Evolutionary conservation across 495 filamentous ascomycete genomes (phyloP), one percentile per base, ranked within the genome.

Genomic region (Parathielavia appendiculata): DNA sequence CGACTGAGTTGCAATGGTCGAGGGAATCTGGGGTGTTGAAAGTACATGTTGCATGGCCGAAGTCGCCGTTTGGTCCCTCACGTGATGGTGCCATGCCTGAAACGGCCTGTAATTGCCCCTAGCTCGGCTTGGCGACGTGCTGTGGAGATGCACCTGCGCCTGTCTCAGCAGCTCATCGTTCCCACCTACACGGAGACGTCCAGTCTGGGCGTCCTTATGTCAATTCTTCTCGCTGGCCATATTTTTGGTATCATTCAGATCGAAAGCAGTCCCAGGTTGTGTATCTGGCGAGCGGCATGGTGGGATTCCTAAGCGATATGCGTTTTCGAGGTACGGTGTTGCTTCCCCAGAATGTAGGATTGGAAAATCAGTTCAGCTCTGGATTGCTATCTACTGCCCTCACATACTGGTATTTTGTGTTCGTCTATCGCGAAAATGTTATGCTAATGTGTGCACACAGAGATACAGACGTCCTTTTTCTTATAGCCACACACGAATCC

Each of bases 401-500:
- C 53, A 46, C 48, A 32, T 39, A 51, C 26, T 30, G 26, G 6
- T 30, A 6, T 30, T 6, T 6, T 56, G 30, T 9, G 17, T 11
- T n/a, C 38, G n/a, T 44, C 48, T 3, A 40, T 35, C 38, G 26
- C 38, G 35, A 36, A 43, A 16, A 58, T 53, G 35, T 36, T 22
- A 43, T 62, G 57, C 59, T 64, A 56, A 64, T 63, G 23, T 30
- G 51, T 19, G 34, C 48, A 54, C 46, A 38, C 54, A 67, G 65
- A 62, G 13, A 56, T 36, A 17, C 57, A 50, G 57, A 23, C 48
- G 14, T 51, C 38, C 43, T 39, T 51, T 49, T 43, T 51, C 44
- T 63, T 38, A 55, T 63, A 59, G 50, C 39, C 38, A 22, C 49
- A 60, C 23, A 14, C 52, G 45, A n/a, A 22, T 10, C 47, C 23